Evolutionary conservation across 2,329 filamentous ascomycete genomes (phyloP).

Genomic region (Microcyclosporella mali): DNA sequence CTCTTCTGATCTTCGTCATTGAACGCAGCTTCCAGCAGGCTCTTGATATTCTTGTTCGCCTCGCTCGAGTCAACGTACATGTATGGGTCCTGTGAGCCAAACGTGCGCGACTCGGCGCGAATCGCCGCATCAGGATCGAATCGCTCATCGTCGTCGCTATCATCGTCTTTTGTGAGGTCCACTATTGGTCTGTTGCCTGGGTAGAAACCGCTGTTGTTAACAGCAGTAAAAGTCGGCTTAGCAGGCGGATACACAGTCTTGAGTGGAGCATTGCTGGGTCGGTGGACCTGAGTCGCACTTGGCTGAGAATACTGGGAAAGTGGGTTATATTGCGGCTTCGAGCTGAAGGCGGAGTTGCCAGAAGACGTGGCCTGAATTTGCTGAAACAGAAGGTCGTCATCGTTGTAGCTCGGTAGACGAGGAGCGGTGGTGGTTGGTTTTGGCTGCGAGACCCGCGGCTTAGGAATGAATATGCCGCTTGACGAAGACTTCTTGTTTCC

Average conservation of each 20-base stretch:
- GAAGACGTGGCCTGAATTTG: slow-evolving; percentile 20
- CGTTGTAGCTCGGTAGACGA: not conserved
- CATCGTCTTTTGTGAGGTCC: slow-evolving; percentile 42
- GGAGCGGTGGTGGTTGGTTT: slow-evolving; percentile 9
- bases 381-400: slow-evolving; percentile 4
- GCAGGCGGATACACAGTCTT: slow-evolving; percentile 47
- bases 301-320: slow-evolving; percentile 25
- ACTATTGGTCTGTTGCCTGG: slow-evolving; percentile 28
- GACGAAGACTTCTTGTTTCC: slow-evolving; percentile 18
- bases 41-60: slow-evolving; percentile 71
- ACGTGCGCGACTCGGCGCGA: slow-evolving; percentile 41
- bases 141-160: slow-evolving; percentile 34
- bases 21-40: slow-evolving; percentile 72
- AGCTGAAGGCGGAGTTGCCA: not conserved
- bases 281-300: slow-evolving; percentile 33
- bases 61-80: slow-evolving; percentile 64
- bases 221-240: slow-evolving; percentile 49
- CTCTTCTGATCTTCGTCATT: slow-evolving; percentile 61
- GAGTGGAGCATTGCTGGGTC: slow-evolving; percentile 43
- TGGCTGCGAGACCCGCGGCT: slow-evolving; percentile 13
- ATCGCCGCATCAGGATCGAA: slow-evolving; percentile 45
- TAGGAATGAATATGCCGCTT: slow-evolving; percentile 24
- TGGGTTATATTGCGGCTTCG: slow-evolving; percentile 11
- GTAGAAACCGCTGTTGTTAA: slow-evolving; percentile 11
- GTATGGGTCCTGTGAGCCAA: slow-evolving; percentile 50